Percentiles rank a stretch among this genome's conserved stretches.
phyloP scores from a whole-genome alignment of 495 filamentous ascomycete species.

The Polyplosphaeria fusca region DNA sequence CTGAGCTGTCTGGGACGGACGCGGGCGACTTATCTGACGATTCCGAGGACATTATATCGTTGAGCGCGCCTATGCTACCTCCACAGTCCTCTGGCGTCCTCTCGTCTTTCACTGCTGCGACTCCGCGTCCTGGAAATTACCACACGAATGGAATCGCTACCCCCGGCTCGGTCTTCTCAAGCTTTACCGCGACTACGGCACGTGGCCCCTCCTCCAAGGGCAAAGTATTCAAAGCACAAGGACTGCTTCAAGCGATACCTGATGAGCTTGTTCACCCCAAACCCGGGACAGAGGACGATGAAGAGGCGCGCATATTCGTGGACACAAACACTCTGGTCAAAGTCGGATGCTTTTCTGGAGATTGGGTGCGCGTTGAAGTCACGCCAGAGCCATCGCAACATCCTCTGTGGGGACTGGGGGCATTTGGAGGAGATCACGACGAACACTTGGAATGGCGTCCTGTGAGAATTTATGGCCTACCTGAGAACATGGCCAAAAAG shows the following conservation, averaged over 20 bases:
- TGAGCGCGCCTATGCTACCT: slow-evolving; percentile 73
- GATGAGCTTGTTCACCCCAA: slow-evolving; percentile 79
- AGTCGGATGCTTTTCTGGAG: slow-evolving; percentile 92
- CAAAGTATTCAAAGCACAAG: slow-evolving; percentile 74
- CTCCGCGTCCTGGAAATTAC: slow-evolving; percentile 60
- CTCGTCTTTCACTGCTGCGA: slow-evolving; percentile 68
- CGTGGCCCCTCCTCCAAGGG: slow-evolving; percentile 52
- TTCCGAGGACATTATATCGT: slow-evolving; percentile 59
- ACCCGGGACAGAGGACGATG: slow-evolving; percentile 76
- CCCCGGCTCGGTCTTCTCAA: slow-evolving; percentile 81
- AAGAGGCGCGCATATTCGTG: slow-evolving; percentile 84
- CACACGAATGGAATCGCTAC: slow-evolving; percentile 66
- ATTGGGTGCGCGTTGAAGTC: slow-evolving; percentile 88
- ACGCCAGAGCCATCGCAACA: slow-evolving; percentile 61
- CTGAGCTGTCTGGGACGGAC: slow-evolving; percentile 39
- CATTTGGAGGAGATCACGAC: slow-evolving; percentile 49
- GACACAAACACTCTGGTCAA: slow-evolving; percentile 79
- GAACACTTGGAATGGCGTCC: slow-evolving; percentile 65
- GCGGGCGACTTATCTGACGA: slow-evolving; percentile 43
- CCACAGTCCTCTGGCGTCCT: slow-evolving; percentile 63
- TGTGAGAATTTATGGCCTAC: slow-evolving; percentile 80
- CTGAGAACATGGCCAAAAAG: slow-evolving; percentile 56
- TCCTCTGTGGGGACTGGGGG: slow-evolving; percentile 48
- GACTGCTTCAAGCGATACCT: slow-evolving; percentile 67
- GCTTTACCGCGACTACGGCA: slow-evolving; percentile 74